Percentiles rank a stretch among this genome's conserved stretches.
Evolutionary conservation across 805 yeast species (phyloP).

Genomic region (Pichia kluyveri): DNA sequence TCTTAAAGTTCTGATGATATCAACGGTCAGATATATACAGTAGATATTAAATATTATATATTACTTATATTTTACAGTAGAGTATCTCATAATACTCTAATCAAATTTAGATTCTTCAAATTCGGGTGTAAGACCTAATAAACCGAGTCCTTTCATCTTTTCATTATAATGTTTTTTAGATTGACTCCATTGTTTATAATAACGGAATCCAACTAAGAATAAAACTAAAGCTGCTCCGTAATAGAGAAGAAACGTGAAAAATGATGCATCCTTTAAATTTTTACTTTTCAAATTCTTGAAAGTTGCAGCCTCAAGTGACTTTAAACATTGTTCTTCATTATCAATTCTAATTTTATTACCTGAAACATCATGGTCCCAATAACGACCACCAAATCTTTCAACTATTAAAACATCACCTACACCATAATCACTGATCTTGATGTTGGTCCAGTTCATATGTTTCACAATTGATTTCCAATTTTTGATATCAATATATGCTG

Average conservation of each 20-base stretch:
- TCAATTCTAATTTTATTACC: constrained; percentile 10
- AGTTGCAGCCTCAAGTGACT: constrained; percentile 9
- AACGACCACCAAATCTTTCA: constrained; percentile 26
- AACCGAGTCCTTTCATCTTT: constrained; percentile 11
- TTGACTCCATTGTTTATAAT: not conserved
- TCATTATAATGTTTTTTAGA: constrained; percentile 2
- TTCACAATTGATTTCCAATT: constrained; percentile 16
- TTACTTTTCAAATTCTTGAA: constrained; percentile 3
- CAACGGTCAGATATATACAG: not conserved
- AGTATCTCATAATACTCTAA: not conserved
- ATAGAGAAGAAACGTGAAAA: not conserved
- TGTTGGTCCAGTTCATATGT: constrained; percentile 28
- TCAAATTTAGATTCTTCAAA: constrained; percentile 9
- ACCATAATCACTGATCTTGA: constrained; percentile 24
- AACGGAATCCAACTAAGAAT: not conserved
- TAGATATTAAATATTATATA: not conserved
- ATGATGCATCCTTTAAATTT: not conserved
- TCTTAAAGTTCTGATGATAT: too few species aligned
- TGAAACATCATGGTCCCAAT: constrained; percentile 14
- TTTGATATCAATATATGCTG: constrained; percentile 41
- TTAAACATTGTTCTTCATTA: constrained; percentile 4
- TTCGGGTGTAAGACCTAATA: constrained; percentile 10
- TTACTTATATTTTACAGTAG: too few species aligned
- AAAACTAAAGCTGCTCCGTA: not conserved
- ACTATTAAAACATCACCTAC: constrained; percentile 53